Evolutionary conservation across 257 asterid genomes (phyloP).

Genomic region (Solanum verrucosum): DNA sequence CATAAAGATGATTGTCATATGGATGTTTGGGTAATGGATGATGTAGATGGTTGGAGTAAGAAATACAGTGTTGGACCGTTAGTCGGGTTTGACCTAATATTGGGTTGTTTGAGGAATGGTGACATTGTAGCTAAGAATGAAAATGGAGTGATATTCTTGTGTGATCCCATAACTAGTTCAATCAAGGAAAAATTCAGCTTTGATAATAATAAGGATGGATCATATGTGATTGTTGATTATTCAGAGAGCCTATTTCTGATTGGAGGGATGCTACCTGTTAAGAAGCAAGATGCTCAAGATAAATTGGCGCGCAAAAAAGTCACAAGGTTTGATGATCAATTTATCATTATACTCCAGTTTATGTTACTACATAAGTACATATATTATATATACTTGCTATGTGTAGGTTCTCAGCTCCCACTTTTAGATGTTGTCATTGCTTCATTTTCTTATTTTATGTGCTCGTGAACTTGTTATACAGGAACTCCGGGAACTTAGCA

Average conservation of each 20-base stretch:
- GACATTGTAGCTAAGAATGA: not conserved
- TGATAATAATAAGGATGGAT: not conserved
- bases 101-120: constrained; percentile 3
- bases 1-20: not conserved
- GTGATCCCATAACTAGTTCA: not conserved
- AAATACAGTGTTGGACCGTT: not conserved
- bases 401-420: not conserved
- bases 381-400: not conserved
- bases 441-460: not conserved
- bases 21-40: constrained; percentile 8
- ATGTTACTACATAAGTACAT: not conserved
- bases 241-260: not conserved
- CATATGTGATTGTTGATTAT: not conserved
- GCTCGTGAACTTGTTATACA: not conserved
- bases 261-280: not conserved
- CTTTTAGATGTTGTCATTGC: not conserved
- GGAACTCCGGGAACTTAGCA: not conserved
- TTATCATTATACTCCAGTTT: not conserved
- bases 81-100: not conserved
- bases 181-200: not conserved
- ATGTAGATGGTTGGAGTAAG: constrained; percentile 4
- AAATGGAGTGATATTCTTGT: not conserved
- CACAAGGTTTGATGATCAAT: not conserved
- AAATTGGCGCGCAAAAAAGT: not conserved
- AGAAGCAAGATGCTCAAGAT: not conserved